Base-by-base conservation (phyloP, 2,329 filamentous ascomycete species). In the Venturia nashicola region DNA sequence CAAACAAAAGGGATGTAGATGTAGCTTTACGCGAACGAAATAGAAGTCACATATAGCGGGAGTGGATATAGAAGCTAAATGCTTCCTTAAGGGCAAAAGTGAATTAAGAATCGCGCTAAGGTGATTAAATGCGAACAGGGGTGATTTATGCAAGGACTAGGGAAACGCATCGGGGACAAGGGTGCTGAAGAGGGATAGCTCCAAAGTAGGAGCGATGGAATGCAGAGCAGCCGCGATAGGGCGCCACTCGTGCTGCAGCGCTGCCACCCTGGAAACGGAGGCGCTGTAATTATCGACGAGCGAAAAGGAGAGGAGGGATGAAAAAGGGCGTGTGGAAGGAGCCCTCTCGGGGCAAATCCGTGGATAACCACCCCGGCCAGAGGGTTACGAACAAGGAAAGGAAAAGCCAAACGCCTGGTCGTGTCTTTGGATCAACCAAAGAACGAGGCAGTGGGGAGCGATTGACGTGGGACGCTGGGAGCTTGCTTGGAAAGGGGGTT, bases 221-320 rank as follows among this genome's bases (percentile, higher is more conserved):
- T 36, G 23, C 48, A 55, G 6, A 27, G 27, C 27, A 27, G 27
- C 36, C 36, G 36, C 36, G 36, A 39, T 39, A 54, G 59, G 42
- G 36, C 59, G 59, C 61, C 61, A 63, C 61, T 60, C 57, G 44
- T 65, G 66, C 61, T 51, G 63, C 36, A 62, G 63, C 54, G 59
- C 61, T 42, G 64, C 51, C 61, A 59, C 61, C 60, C 20, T 55
- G 40, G 40, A 5, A 14, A 39, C 27, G 2, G 60, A 65, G 36
- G 44, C 44, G 62, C 16, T 27, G 62, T 43, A n/a, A 27, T 32
- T 16, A 27, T 61, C 27, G 54, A 44, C 42, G 34, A 36, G 57
- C 1, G 34, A 59, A 40, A 44, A 43, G 36, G 39, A 23, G n/a
- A 44, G 40, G 27, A n/a, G 1, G 14, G 32, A 57, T 57, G 7